Base-by-base conservation (phyloP, 139 green algal genomes). In the Spirogloea muscicola region DNA sequence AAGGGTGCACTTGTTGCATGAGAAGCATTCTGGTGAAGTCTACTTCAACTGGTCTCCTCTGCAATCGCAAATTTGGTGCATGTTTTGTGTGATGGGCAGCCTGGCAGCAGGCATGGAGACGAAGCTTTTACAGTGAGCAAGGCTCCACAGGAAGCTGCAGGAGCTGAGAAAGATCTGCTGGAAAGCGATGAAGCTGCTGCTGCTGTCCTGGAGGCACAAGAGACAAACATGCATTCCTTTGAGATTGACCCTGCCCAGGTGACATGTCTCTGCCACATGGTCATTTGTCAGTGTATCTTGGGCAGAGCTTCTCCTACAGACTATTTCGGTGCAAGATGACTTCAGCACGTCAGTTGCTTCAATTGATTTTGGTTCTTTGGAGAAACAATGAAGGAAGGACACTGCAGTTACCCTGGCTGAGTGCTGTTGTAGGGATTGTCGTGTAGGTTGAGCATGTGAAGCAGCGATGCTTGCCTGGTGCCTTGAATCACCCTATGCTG, bases 401-500 rank as follows among this genome's bases (percentile, higher is more conserved):
- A 51, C 10, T 16, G 43, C 43, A 16, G 43, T 51, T 16, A 25
- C 44, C 18, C 16, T 55, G 44, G 16, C 44, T 55, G 16, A 25
- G 44, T 55, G 16, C 16, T 55, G 16, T 16, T 25, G 16, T 55
- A 18, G 16, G 44, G n/a, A n/a, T n/a, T n/a, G n/a, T n/a, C n/a
- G n/a, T n/a, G n/a, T n/a, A 96, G 88, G 92, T 97, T 48, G 94
- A 98, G 87, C 79, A 89, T 33, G 94, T 98, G 40, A 98, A 98
- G 87, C 71, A 86, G 79, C 84, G 92, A 18, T 98, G 94, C 82
- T 82, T 98, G 49, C 94, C 92, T 6, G 84, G 82, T 2, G 87
- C 82, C 3, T 83, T 98, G 3, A 94, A 97, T 84, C 96, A 92
- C 84, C 94, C 94, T 2, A 94, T 98, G 88, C 82, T 98, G 65